phyloP scores from a whole-genome alignment of 1,284 basidiomycete genomes.

The Ceratobasidium sp. region DNA sequence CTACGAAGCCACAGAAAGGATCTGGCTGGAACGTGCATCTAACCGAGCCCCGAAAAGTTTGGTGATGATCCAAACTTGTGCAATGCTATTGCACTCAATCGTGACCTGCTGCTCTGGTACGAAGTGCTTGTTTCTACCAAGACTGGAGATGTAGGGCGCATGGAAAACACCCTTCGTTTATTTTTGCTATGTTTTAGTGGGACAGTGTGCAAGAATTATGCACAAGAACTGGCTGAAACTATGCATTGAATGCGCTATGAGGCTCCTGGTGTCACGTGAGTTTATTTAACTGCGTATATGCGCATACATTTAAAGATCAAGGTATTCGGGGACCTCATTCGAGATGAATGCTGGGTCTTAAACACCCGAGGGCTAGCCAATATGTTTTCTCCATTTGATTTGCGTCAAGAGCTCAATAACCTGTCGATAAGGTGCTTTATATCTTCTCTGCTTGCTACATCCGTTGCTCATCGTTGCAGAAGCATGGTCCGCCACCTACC shows the following conservation, averaged over 20 bases:
- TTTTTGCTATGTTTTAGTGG: neutral
- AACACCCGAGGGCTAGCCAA: neutral
- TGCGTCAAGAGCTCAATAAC: conserved; percentile 3
- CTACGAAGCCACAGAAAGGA: neutral
- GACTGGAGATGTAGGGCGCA: neutral
- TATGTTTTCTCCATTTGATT: neutral
- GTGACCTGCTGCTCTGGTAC: neutral
- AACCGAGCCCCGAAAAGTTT: neutral
- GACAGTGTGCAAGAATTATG: neutral
- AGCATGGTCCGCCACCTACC: neutral
- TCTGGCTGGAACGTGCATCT: neutral
- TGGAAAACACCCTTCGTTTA: neutral
- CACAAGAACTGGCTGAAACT: neutral
- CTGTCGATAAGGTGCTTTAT: neutral
- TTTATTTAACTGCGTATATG: neutral
- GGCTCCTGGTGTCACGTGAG: conserved; percentile 9
- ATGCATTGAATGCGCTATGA: neutral
- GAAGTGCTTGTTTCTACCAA: neutral
- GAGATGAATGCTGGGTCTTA: neutral
- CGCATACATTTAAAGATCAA: neutral
- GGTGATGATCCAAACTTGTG: neutral
- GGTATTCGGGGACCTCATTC: neutral
- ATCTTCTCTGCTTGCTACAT: neutral
- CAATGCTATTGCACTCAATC: neutral
- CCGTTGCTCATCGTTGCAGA: neutral